A percentile compares a stretch with the other conserved stretches of the same genome.
These are phyloP conservation scores for Trichophyton schoenleinii DNA, from an alignment of 2,329 filamentous ascomycete genomes.

Conservation along the genomic window DNA sequence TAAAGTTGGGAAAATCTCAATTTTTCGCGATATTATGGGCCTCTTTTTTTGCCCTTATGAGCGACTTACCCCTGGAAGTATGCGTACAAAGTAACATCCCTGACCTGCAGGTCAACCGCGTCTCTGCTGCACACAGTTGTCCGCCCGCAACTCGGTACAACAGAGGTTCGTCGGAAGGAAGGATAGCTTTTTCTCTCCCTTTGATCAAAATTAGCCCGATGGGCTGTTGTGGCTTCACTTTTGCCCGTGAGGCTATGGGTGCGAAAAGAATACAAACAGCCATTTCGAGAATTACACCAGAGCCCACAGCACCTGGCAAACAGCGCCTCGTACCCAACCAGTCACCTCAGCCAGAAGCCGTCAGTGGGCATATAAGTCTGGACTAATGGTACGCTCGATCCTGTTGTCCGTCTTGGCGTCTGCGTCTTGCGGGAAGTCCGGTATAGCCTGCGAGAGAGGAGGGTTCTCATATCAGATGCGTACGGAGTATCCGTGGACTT, in stretches of 20 bases:
- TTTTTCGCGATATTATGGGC: background rate
- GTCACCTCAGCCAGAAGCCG: background rate
- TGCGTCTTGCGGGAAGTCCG: background rate
- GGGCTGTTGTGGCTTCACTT: background rate
- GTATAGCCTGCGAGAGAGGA: background rate
- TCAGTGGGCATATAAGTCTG: background rate
- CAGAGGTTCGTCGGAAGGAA: background rate
- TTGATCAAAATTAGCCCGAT: background rate
- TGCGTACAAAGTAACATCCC: background rate
- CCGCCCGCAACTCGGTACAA: background rate
- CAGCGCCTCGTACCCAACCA: background rate
- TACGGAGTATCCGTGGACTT: too few species aligned
- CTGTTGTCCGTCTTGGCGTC: slow-evolving; percentile 1
- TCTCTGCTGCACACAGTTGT: background rate
- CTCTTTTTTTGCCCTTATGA: background rate
- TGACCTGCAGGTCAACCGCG: background rate
- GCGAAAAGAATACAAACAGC: background rate
- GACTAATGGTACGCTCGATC: background rate
- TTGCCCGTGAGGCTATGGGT: background rate
- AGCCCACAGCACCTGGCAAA: background rate
- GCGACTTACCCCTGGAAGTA: background rate
- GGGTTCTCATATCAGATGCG: background rate
- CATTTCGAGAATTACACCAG: background rate
- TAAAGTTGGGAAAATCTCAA: background rate
- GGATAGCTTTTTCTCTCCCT: background rate